Evolutionary conservation across 257 asterid genomes (phyloP), one percentile per base, ranked within the genome.

Genomic region (Lithospermum erythrorhizon): DNA sequence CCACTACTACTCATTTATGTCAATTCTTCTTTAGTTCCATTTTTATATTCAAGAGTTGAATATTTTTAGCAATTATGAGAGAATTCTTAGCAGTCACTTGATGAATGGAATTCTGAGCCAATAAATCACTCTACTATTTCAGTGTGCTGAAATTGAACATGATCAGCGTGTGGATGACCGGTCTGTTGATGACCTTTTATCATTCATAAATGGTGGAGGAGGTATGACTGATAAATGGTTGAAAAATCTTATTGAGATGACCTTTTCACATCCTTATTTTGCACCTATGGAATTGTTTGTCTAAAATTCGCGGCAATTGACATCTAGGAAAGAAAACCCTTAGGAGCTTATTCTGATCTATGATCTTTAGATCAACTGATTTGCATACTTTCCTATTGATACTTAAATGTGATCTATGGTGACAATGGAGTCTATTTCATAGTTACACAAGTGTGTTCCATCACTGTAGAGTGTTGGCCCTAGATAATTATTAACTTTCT

Each of bases 141-240:
- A 77, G 82, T 64, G 70, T 70, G 69, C 61, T 37, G 82, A 73
- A 65, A 58, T 54, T 48, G 82, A 77, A 70, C 79, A 77, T 73
- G 77, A 73, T 68, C 82, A 58, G 61, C 65, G 22, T 21, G 72
- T 65, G 25, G 82, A 77, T 68, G 79, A 77, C 59, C 78, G 82
- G 30, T 70, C 82, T 1, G 79, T 77, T 55, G 82, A 77, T 64
- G 82, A 77, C 64, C 79, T 77, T 32, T 62, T 77, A 71, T 73
- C 72, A 59, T 77, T 73, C 66, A 77, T 77, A 73, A 77, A 77
- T 65, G 73, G 82, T 70, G 82, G 73, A 61, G 68, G 66, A 77
- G 82, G 82, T 77, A 48, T 30, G 61, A 62, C 16, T 60, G 63
- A 68, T 19, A 55, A 57, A 21, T 59, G 48, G 9, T 53, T 35